These are phyloP conservation scores for Botrytis pseudocinerea DNA, from an alignment of 2,329 filamentous ascomycete species.

Conservation along the genomic window DNA sequence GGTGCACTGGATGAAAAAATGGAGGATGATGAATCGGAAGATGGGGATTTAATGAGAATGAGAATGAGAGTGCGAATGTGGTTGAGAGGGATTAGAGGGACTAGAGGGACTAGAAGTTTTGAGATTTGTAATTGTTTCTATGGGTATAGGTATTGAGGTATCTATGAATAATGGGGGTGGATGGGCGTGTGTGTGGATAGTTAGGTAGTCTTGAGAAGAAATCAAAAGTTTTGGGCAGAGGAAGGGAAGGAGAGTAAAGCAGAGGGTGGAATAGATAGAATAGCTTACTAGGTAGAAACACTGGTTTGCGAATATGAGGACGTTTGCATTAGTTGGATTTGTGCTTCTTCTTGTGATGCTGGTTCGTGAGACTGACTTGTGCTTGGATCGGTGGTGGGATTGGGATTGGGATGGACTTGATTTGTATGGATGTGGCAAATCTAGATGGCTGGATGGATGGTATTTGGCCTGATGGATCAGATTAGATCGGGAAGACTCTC, in stretches of 20 bases:
- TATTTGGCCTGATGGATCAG: neutral
- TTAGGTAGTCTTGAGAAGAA: neutral
- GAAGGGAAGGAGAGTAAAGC: neutral
- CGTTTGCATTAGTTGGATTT: neutral
- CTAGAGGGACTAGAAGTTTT: neutral
- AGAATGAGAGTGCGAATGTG: constrained; percentile 27
- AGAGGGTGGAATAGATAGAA: neutral
- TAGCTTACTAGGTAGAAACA: neutral
- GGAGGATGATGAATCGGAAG: neutral
- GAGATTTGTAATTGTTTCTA: constrained; percentile 9
- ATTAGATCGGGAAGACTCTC: neutral
- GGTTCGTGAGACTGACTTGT: neutral
- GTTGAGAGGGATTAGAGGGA: constrained; percentile 12
- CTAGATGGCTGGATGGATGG: neutral
- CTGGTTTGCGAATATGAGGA: constrained; percentile 1
- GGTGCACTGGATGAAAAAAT: constrained; percentile 16
- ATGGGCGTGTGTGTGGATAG: neutral
- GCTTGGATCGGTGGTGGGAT: neutral
- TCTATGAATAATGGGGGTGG: neutral
- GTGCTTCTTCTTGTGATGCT: neutral
- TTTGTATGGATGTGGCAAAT: neutral
- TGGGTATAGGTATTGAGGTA: neutral
- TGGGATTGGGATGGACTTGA: neutral
- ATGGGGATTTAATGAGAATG: constrained; percentile 25
- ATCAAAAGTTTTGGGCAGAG: neutral